Evolutionary conservation across 2,329 filamentous ascomycete species (phyloP), one percentile per base, ranked within the genome.

Genomic region (Penicillium sp.): DNA sequence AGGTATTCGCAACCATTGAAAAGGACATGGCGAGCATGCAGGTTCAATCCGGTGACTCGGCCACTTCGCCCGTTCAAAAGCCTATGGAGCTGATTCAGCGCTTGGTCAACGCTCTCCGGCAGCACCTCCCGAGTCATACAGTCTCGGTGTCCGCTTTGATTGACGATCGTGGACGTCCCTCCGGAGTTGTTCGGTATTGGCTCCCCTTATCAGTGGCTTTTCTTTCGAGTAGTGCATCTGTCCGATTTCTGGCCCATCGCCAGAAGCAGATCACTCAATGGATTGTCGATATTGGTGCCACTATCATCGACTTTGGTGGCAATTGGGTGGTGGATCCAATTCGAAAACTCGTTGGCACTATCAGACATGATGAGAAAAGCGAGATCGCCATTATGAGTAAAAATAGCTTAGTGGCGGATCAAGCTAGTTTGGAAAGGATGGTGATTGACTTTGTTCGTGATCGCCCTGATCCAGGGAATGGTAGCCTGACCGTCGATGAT

Each of bases 311-410:
- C 64, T 98, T 98, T 62, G 96, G 90, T 86, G 75, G 83, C 45
- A 98, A 98, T 63, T 98, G 93, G 93, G 85, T 98, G 3, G 72
- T 98, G 8, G 85, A 94, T 50, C 93, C 93, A 0, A 75, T 81
- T 1, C 81, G 81, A 54, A 91, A 88, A 61, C 76, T 98, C 13
- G 79, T 98, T 42, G 83, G 84, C 33, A 98, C 93, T 0, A 97
- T 98, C 52, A 83, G 91, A 4, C 93, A 97, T 63, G 88, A 97
- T 57, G 82, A 87, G 56, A 85, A 83, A 52, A 95, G 88, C 60
- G 91, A 97, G 61, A 91, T 98, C 50, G 93, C 91, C 30, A 86
- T 98, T 51, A 93, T 98, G 86, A 96, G 89, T 69, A 87, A 88
- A 43, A 85, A 91, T 52, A 96, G 89, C 52, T 77, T 98, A 15